Evolutionary conservation across 768 basidiomycete genomes (phyloP), one percentile per base, ranked within the genome.

Genomic region (Naematelia aurantialba): DNA sequence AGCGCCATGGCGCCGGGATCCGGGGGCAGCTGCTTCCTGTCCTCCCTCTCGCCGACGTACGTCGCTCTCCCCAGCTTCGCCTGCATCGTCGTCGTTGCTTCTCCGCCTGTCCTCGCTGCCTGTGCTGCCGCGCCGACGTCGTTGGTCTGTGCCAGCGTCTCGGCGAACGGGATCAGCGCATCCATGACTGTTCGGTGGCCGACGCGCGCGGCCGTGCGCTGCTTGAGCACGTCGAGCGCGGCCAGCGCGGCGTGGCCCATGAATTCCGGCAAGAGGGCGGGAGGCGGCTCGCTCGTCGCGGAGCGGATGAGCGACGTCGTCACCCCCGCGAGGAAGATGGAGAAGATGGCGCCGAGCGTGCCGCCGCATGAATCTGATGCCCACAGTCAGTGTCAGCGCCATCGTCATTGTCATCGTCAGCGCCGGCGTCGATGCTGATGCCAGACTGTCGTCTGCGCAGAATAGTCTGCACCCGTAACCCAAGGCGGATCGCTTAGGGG

Each of bases 141-240:
- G 8, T 63, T 64, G 1, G 67, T 62, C 17, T 29, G 14, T 4
- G 69, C 58, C 12, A 75, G 53, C 2, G 66, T 62, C 30, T 75
- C 72, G 21, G 63, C 72, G 56, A 75, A 75, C 10, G 74, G 74
- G 31, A 75, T 75, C 22, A 75, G 52, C n/a, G 74, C 65, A 56
- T 75, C 74, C 74, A 75, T 75, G 26, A 75, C 68, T 49, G 74
- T 75, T 45, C 74, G 63, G 55, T 75, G 74, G 21, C 74, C 74
- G 3, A 66, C 59, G n/a, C 74, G 55, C 8, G 74, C 74, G 1
- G 72, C 67, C 48, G 74, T 75, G 10, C 70, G 68, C 55, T 72
- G 69, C 61, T 74, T 66, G 14, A 74, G 58, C 8, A 64, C 67
- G 26, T 74, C 72, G 24, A 74, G 63, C 31, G 58, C 68, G 27